These are phyloP conservation scores for Cyclotella kingstonii DNA, from an alignment of 108 stramenopile genomes.

Conservation along the genomic window DNA sequence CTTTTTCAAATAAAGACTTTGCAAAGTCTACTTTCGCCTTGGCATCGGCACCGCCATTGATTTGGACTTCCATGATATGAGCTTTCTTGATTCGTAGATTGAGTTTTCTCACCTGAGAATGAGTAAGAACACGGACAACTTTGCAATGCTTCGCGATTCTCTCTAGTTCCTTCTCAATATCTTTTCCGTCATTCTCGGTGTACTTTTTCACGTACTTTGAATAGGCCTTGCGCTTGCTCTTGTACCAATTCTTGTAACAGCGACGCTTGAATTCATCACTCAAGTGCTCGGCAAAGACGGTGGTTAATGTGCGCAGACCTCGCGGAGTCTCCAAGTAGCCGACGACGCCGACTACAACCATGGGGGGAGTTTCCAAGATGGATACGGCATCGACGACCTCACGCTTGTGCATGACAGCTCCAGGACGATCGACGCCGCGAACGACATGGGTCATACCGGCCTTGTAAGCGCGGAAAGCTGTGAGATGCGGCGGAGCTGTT, in stretches of 20 bases:
- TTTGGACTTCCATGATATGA: constrained; percentile 99
- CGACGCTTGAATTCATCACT: constrained; percentile 99
- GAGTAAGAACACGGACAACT: constrained; percentile 98
- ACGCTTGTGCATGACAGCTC: constrained; percentile 99
- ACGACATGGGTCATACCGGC: constrained; percentile 99
- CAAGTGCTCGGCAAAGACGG: constrained; percentile 99
- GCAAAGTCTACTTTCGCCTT: constrained; percentile 99
- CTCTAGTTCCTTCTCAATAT: constrained; percentile 94
- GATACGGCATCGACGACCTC: constrained; percentile 99
- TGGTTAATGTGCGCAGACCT: constrained; percentile 97
- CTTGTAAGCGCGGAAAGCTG: constrained; percentile 99
- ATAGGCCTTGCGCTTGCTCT: constrained; percentile 99
- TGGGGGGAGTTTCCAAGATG: constrained; percentile 98
- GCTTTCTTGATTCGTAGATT: constrained; percentile 99
- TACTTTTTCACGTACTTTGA: constrained; percentile 99
- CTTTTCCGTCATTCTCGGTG: constrained; percentile 85
- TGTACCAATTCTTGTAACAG: constrained; percentile 99
- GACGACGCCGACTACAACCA: constrained; percentile 98
- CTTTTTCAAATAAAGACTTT: constrained; percentile 96
- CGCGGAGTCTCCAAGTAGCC: constrained; percentile 99
- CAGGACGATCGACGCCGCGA: constrained; percentile 98
- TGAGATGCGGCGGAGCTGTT: constrained; percentile 89
- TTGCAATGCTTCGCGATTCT: constrained; percentile 98
- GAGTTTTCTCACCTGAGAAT: constrained; percentile 97
- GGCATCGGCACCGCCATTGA: constrained; percentile 95